phyloP scores from a whole-genome alignment of 2,329 filamentous ascomycete species.

The Aspergillus unguis region DNA sequence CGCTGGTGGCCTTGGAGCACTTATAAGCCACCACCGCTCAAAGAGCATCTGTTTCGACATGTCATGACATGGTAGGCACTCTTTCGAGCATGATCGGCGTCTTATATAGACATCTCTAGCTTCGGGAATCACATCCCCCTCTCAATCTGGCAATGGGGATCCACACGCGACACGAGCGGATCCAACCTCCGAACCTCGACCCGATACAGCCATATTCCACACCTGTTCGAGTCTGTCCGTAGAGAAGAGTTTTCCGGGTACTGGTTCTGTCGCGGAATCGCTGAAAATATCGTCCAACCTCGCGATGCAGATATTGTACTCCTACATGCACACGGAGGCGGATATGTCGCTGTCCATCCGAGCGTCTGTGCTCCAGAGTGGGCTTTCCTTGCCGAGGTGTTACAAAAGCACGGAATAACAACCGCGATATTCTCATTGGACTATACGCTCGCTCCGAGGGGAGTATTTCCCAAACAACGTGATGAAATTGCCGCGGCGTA shows the following conservation, averaged over 20 bases:
- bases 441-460: constrained; percentile 73
- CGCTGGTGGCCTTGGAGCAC: constrained; percentile 13
- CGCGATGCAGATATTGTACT: constrained; percentile 16
- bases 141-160: constrained; percentile 6
- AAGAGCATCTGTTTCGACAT: constrained; percentile 18
- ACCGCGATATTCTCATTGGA: constrained; percentile 72
- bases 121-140: constrained; percentile 16
- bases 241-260: constrained; percentile 8
- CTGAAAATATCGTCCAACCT: constrained; percentile 2
- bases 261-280: constrained; percentile 17
- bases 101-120: background rate
- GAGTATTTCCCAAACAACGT: constrained; percentile 68
- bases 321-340: constrained; percentile 22
- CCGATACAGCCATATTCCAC: constrained; percentile 13
- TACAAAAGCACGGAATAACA: constrained; percentile 53
- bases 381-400: constrained; percentile 18
- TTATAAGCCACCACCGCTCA: constrained; percentile 14
- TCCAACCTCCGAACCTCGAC: constrained; percentile 4
- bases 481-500: constrained; percentile 68
- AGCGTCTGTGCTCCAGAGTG: constrained; percentile 16
- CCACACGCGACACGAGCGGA: constrained; percentile 5
- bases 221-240: constrained; percentile 13
- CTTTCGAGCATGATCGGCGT: background rate
- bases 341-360: constrained; percentile 19
- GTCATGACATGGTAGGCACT: constrained; percentile 17